Percentiles rank a stretch among this genome's conserved stretches.
Evolutionary conservation across 305 asterid genomes (phyloP).

Genomic region (Solanum hybrid): DNA sequence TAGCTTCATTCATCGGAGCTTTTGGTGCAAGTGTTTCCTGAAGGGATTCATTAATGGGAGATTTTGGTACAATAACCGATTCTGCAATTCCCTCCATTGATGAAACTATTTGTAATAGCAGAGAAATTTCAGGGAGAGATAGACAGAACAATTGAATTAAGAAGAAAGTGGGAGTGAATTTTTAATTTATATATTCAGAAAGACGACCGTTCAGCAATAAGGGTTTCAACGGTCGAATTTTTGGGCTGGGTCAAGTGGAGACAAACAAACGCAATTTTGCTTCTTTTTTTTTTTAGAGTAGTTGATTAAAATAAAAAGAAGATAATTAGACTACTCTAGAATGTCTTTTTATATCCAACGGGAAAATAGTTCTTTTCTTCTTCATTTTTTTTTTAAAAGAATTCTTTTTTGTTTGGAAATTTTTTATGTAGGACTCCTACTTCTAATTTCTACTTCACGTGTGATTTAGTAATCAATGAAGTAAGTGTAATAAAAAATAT

Average conservation of each 20-base stretch:
- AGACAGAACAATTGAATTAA: background rate
- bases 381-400: too few relatives aligned
- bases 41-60: background rate
- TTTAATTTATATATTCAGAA: background rate
- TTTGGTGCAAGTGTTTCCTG: background rate
- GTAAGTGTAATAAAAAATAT: background rate
- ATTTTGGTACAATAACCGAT: background rate
- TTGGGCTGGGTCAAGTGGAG: background rate
- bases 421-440: too few relatives aligned
- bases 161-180: background rate
- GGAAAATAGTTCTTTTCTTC: background rate
- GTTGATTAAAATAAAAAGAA: background rate
- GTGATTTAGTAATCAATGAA: background rate
- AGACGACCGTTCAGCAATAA: constrained; percentile 21
- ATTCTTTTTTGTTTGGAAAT: background rate
- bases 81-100: background rate
- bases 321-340: background rate
- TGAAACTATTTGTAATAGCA: background rate
- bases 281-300: background rate
- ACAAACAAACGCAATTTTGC: background rate
- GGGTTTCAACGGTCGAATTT: constrained; percentile 26
- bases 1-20: background rate
- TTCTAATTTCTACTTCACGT: too few relatives aligned
- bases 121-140: background rate
- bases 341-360: background rate